These are phyloP conservation scores for Yamadazyma spencermartinsiae DNA, from an alignment of 1,139 yeast species.

Conservation along the genomic window DNA sequence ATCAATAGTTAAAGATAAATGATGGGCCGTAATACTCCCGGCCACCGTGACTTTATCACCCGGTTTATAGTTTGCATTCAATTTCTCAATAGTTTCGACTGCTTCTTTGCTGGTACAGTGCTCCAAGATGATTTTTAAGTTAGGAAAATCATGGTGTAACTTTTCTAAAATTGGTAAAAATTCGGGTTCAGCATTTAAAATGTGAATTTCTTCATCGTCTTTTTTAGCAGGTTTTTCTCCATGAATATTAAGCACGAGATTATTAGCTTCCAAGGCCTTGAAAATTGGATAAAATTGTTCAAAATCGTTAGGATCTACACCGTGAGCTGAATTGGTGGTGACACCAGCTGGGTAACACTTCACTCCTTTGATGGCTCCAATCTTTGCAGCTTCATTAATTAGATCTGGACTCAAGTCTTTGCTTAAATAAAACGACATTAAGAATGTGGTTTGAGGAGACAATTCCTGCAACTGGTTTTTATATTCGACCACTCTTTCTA, in stretches of 20 bases:
- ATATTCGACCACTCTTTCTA: conserved; percentile 71
- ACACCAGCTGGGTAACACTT: conserved; percentile 99
- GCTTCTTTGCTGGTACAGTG: conserved; percentile 96
- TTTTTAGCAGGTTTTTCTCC: conserved; percentile 87
- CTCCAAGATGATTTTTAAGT: conserved; percentile 82
- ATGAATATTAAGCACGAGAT: conserved; percentile 80
- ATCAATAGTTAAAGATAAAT: conserved; percentile 82
- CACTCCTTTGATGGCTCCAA: conserved; percentile 74
- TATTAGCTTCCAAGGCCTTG: conserved; percentile 78
- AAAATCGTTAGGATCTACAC: conserved; percentile 92
- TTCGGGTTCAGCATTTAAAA: conserved; percentile 89
- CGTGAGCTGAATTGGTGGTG: conserved; percentile 91
- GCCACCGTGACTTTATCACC: conserved; percentile 61
- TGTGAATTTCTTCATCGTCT: conserved; percentile 62
- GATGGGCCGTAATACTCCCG: conserved; percentile 96
- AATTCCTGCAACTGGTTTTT: conserved; percentile 61
- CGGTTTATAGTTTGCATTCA: conserved; percentile 55
- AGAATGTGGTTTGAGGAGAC: conserved; percentile 81
- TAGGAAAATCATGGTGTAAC: conserved; percentile 81
- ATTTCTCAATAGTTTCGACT: conserved; percentile 66
- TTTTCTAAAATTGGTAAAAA: conserved; percentile 88
- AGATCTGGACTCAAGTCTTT: conserved; percentile 82
- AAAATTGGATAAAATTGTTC: conserved; percentile 85
- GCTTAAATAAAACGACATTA: conserved; percentile 86
- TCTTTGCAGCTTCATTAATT: conserved; percentile 73